These are phyloP conservation scores for Aurantiochytrium sp. DNA, from an alignment of 108 stramenopile genomes.

Conservation along the genomic window DNA sequence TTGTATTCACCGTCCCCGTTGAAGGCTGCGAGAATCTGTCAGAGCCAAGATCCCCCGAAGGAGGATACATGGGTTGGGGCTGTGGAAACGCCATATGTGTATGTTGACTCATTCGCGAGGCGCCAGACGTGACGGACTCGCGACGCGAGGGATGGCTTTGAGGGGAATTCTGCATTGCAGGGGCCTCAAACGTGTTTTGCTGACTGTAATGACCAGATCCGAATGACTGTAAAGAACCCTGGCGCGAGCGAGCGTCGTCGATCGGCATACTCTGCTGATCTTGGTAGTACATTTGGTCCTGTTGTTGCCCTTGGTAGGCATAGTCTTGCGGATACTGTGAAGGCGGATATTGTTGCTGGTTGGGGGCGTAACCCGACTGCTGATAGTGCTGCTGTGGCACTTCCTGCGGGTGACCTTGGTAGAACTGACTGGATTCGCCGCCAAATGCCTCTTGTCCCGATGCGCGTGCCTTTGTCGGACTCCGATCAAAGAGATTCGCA, in stretches of 20 bases:
- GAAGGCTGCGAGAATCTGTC: not conserved
- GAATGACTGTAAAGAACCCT: not conserved
- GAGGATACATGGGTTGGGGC: not conserved
- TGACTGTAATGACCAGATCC: not conserved
- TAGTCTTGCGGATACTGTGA: not conserved
- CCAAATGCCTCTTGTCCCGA: not conserved
- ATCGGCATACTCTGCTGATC: not conserved
- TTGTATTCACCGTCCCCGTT: not conserved
- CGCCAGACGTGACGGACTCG: not conserved
- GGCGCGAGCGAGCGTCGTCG: not conserved
- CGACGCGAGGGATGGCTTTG: not conserved
- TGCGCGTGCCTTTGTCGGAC: not conserved
- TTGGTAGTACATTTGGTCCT: not conserved
- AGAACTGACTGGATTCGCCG: not conserved
- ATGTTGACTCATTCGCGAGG: not conserved
- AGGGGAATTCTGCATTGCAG: not conserved
- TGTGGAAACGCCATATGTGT: not conserved
- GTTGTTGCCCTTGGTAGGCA: not conserved
- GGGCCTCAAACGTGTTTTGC: not conserved
- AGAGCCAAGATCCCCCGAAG: not conserved
- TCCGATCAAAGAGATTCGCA: not conserved
- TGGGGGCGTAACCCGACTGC: not conserved
- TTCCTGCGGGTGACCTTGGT: not conserved
- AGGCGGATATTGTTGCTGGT: not conserved
- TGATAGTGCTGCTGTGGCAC: not conserved